Conservation (phyloP, 108 stramenopile species). For the Nannochloropsis oceanica region DNA sequence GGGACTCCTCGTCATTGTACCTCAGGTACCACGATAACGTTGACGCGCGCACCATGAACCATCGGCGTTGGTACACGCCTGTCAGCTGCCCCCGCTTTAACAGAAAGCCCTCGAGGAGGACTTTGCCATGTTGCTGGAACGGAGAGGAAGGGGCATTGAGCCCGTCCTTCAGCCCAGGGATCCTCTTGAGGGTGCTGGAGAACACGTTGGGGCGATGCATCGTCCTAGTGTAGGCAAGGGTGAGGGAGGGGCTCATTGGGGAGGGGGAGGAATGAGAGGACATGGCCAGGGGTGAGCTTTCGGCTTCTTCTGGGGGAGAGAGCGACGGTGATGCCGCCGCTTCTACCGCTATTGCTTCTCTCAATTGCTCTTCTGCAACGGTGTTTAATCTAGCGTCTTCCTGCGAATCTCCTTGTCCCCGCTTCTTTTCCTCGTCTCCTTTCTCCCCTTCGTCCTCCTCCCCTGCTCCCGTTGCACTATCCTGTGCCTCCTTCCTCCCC, state of each 20-base stretch:
- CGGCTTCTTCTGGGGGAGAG: background rate
- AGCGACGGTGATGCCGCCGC: background rate
- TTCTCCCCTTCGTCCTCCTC: background rate
- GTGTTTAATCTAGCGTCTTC: background rate
- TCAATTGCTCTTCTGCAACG: background rate
- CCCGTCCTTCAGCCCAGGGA: background rate
- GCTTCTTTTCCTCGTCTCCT: background rate
- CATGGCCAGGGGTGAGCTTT: background rate
- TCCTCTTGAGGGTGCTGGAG: background rate
- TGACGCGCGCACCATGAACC: background rate
- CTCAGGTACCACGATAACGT: background rate
- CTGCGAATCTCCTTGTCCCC: background rate
- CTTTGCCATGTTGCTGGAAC: background rate
- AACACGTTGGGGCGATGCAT: background rate
- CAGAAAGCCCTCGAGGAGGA: background rate
- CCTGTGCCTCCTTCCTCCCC: background rate
- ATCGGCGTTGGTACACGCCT: background rate
- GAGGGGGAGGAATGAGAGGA: background rate
- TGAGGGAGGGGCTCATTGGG: background rate
- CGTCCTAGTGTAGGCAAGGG: background rate
- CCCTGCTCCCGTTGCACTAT: background rate
- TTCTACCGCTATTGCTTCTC: background rate
- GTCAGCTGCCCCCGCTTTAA: background rate
- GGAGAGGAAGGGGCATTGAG: background rate
- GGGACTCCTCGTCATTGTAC: background rate